A percentile compares a stretch with the other conserved stretches of the same genome.
Conservation (phyloP, 2,329 filamentous ascomycete genomes). For the Fusarium illudens region DNA sequence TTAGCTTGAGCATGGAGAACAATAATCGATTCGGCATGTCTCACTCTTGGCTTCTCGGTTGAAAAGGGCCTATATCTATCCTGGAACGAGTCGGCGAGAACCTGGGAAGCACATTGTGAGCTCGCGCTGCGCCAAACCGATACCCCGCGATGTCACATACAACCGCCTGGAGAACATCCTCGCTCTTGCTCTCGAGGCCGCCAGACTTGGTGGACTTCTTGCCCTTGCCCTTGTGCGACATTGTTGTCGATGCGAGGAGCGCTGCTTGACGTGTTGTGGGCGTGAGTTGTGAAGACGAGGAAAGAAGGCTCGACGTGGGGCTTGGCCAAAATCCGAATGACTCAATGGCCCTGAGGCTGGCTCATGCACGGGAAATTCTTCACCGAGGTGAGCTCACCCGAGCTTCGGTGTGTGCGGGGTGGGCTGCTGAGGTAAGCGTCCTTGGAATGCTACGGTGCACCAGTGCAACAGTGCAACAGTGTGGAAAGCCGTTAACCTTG, state of each 20-base stretch:
- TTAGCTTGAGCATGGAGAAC: conserved; percentile 25
- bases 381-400: conserved; percentile 40
- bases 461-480: not conserved
- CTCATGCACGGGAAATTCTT: conserved; percentile 34
- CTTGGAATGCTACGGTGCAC: too few species aligned
- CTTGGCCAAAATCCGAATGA: conserved; percentile 42
- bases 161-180: conserved; percentile 67
- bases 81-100: conserved; percentile 95
- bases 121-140: conserved; percentile 22
- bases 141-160: conserved; percentile 52
- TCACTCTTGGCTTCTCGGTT: conserved; percentile 84
- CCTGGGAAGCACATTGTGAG: conserved; percentile 55
- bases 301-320: conserved; percentile 27
- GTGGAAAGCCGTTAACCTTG: not conserved
- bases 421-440: conserved; percentile 28
- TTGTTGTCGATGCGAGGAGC: conserved; percentile 43
- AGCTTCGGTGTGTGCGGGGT: conserved; percentile 18
- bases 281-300: conserved; percentile 28
- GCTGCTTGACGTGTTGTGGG: conserved; percentile 19
- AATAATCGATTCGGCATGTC: conserved; percentile 37
- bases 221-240: conserved; percentile 62
- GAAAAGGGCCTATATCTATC: conserved; percentile 91
- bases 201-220: conserved; percentile 62
- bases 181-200: conserved; percentile 62
- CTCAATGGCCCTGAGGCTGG: conserved; percentile 37